phyloP scores from a whole-genome alignment of 768 basidiomycete species.

The Calocybe indica region DNA sequence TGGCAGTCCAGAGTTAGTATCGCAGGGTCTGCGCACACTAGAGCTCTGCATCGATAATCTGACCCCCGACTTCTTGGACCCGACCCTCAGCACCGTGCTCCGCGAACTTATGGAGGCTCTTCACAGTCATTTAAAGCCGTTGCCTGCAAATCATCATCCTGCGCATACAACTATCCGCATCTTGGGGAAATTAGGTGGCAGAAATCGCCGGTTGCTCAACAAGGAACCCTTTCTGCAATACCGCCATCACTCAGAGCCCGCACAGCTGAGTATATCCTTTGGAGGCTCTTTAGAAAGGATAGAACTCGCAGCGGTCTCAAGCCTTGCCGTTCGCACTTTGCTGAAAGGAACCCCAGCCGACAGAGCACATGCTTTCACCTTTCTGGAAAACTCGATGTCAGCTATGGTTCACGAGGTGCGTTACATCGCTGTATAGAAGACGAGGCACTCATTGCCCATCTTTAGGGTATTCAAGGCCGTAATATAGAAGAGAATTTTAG shows the following conservation, averaged over 20 bases:
- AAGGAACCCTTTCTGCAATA: slow-evolving; percentile 76
- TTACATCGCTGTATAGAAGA: background rate
- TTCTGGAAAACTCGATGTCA: slow-evolving; percentile 66
- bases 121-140: slow-evolving; percentile 83
- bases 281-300: slow-evolving; percentile 58
- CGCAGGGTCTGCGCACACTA: slow-evolving; percentile 92
- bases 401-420: slow-evolving; percentile 72
- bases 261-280: slow-evolving; percentile 71
- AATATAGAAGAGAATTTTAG: slow-evolving; percentile 75
- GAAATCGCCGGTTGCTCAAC: slow-evolving; percentile 82
- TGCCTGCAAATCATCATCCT: slow-evolving; percentile 84
- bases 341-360: slow-evolving; percentile 42
- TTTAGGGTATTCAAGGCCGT: slow-evolving; percentile 51
- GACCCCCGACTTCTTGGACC: slow-evolving; percentile 96
- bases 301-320: slow-evolving; percentile 59
- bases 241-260: slow-evolving; percentile 61
- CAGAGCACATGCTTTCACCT: slow-evolving; percentile 56
- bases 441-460: background rate
- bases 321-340: slow-evolving; percentile 61
- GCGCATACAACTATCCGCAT: slow-evolving; percentile 95
- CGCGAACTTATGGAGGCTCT: slow-evolving; percentile 93
- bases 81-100: slow-evolving; percentile 87
- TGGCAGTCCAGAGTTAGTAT: slow-evolving; percentile 83
- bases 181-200: slow-evolving; percentile 91
- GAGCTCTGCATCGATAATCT: slow-evolving; percentile 99